Base-by-base conservation (phyloP, 225 moss, liverwort and hornwort species). In the Bryum argenteum region DNA sequence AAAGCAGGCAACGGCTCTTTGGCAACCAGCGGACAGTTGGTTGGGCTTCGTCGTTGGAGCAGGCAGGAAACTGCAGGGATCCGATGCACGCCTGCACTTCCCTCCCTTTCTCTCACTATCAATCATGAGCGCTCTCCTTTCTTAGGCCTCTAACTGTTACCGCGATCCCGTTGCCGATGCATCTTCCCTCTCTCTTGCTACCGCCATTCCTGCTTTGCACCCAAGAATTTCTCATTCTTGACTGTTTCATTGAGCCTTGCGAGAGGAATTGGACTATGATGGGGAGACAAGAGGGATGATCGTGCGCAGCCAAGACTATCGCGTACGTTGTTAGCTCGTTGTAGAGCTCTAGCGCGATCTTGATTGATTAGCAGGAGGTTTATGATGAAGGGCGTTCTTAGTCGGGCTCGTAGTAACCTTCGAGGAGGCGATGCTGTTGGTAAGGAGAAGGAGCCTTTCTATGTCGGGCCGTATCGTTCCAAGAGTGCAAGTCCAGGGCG, bases 401-500 rank as follows among this genome's bases (percentile, higher is more conserved):
- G 74, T 52, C 82, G 91, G 28, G 82, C 87, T 40, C 86, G 89
- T 1, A 76, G 82, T 21, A 75, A 75, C 4, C 82, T 88, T 0
- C 84, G 84, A 51, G 74, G 79, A 51, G 80, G 77, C 12, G 93
- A 90, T 4, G 17, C 80, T 15, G 78, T 66, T 50, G 77, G 26
- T 40, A 93, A 78, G 67, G 91, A 94, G 69, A 87, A 88, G 54
- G 98, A 98, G 81, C 94, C 98, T 0, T 98, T 94, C 75, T 71
- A 69, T 42, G 54, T 87, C 1, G 93, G 93, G 9, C 89, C 94
- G 6, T 87, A 86, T 77, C 89, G 94, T 23, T 71, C 81, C 19
- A 94, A 88, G 76, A 80, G 75, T 57, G 80, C 82, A 1, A 88
- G 81, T 77, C 87, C 98, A 5, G 84, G 66, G n/a, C 87, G 93